phyloP scores from a whole-genome alignment of 768 basidiomycete species.

The Inosperma sp. region DNA sequence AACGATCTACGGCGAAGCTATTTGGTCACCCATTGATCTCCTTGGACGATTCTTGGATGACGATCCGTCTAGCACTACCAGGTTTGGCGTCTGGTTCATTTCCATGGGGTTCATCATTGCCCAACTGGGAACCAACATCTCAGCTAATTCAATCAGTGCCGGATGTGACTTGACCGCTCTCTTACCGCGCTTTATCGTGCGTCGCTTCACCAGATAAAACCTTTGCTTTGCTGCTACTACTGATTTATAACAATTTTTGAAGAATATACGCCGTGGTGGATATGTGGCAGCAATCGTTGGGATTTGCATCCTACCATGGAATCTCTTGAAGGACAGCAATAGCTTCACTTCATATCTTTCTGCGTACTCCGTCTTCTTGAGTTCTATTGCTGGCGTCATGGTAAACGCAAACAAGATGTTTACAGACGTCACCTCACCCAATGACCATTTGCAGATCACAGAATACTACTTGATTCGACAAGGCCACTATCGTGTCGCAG shows the following conservation, averaged over 20 bases:
- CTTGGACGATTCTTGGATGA: conserved; percentile 65
- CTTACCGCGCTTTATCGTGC: conserved; percentile 67
- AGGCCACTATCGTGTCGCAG: conserved; percentile 65
- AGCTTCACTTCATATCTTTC: conserved; percentile 78
- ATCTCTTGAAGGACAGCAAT: conserved; percentile 67
- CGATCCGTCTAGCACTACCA: conserved; percentile 54
- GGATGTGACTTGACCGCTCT: conserved; percentile 81
- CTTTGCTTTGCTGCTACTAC: not conserved
- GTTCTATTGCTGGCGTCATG: conserved; percentile 80
- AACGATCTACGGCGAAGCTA: conserved; percentile 68
- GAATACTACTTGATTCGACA: conserved; percentile 74
- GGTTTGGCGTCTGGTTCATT: conserved; percentile 80
- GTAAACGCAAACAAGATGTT: conserved; percentile 39
- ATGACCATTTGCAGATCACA: conserved; percentile 44
- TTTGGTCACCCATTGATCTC: conserved; percentile 77
- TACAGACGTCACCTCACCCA: not conserved
- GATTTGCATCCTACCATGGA: conserved; percentile 73
- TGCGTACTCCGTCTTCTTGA: conserved; percentile 76
- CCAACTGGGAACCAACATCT: conserved; percentile 63
- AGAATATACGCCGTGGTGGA: conserved; percentile 80
- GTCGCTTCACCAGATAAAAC: conserved; percentile 23
- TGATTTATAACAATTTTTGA: not conserved
- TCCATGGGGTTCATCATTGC: conserved; percentile 74
- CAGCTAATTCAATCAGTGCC: conserved; percentile 78
- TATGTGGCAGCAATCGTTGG: conserved; percentile 80